phyloP scores from a whole-genome alignment of 2,329 filamentous ascomycete species.

The Pseudogymnoascus sp. region DNA sequence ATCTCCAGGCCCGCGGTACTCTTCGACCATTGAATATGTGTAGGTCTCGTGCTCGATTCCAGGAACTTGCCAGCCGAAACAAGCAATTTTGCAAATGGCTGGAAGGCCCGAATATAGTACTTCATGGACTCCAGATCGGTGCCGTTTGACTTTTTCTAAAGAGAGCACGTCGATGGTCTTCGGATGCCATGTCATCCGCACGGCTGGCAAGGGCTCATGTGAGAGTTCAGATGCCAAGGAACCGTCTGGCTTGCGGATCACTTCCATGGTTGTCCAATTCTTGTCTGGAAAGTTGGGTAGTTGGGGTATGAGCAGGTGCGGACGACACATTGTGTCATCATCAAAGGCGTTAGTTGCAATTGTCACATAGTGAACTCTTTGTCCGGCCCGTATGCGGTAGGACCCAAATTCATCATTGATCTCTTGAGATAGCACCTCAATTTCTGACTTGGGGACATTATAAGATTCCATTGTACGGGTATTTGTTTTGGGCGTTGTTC shows the following conservation, averaged over 20 bases:
- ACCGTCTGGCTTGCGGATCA: conserved; percentile 8
- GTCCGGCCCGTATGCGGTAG: neutral
- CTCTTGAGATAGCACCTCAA: neutral
- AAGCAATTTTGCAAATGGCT: conserved; percentile 16
- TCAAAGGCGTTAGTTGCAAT: neutral
- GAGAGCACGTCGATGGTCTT: conserved; percentile 13
- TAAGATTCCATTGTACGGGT: neutral
- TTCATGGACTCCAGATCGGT: conserved; percentile 12
- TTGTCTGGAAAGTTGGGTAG: conserved; percentile 7
- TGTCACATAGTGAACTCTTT: neutral
- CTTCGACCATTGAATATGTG: conserved; percentile 13
- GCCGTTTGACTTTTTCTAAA: conserved; percentile 12
- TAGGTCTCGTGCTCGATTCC: conserved; percentile 18
- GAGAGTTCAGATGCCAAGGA: conserved; percentile 8
- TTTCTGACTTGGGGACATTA: neutral
- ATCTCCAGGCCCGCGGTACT: neutral
- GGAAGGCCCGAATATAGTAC: conserved; percentile 1
- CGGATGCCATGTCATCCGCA: conserved; percentile 11
- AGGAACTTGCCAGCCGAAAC: conserved; percentile 19
- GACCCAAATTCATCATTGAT: neutral
- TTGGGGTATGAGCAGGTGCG: conserved; percentile 3
- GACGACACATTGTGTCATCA: neutral
- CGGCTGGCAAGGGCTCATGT: conserved; percentile 9
- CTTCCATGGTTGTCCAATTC: conserved; percentile 3
- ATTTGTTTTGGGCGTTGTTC: neutral